Base-by-base conservation (phyloP, 2,329 filamentous ascomycete genomes). In the Rutstroemia sp. region DNA sequence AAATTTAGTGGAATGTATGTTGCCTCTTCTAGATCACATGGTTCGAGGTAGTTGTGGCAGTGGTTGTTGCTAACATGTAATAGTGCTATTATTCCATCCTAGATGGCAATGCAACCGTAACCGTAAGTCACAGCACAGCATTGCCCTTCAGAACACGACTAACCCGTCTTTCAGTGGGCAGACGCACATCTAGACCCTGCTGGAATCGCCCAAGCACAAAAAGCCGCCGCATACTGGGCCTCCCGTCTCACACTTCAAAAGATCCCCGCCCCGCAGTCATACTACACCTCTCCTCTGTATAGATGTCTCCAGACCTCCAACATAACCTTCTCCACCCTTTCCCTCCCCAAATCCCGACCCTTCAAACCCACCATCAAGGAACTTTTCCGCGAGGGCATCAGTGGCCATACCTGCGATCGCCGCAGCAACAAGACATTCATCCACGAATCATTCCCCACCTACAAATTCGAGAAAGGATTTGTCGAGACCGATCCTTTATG, bases 321-420 rank as follows among this genome's bases (percentile, higher is more conserved):
- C 52, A 68, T 83, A 19, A 87, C 84, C 1, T 89, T 86, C 65
- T 66, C 67, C 1, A 23, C 23, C 2, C 23, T 23, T 23, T 23
- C 23, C 23, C 23, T 23, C 23, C 23, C 23, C 23, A 23, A 74
- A 7, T 67, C 73, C 3, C 68, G 68, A 10, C 77, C 76, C 0
- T 88, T 87, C 62, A 68, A 69, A 2, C 85, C 84, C 0, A 72
- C 74, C 1, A 71, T 88, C 59, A 88, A 87, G 69, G 86, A 88
- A 63, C 67, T 78, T 38, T 73, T 88, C 61, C 76, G 86, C 30
- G 86, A 89, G 69, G 79, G 80, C 2, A 80, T 88, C 55, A 82
- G 78, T 54, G 79, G 83, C 44, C 86, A 88, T 66, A 87, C 84
- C 0, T 89, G 86, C 67, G 83, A 89, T 69, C 76, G 79, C 30